Evolutionary conservation across 2,329 filamentous ascomycete genomes (phyloP).

Genomic region (Chaetomium globosum): DNA sequence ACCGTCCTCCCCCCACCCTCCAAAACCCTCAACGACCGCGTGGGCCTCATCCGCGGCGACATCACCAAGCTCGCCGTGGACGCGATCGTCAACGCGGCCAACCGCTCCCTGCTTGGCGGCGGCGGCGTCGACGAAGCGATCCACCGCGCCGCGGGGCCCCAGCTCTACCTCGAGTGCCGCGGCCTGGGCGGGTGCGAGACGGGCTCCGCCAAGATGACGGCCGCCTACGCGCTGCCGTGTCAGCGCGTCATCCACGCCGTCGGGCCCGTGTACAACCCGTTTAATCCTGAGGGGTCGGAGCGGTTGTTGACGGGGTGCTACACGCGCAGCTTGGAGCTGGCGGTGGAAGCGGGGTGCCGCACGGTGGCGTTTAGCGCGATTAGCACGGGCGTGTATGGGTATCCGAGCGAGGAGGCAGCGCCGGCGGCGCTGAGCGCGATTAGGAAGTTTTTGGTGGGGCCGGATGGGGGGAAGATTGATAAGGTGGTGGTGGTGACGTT

Average conservation of each 20-base stretch:
- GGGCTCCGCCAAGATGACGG: slow-evolving; percentile 80
- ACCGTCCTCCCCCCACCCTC: slow-evolving; percentile 42
- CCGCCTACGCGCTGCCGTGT: slow-evolving; percentile 74
- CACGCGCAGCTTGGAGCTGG: slow-evolving; percentile 69
- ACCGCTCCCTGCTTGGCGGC: slow-evolving; percentile 74
- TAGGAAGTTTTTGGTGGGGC: slow-evolving; percentile 55
- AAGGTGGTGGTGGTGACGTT: slow-evolving; percentile 86
- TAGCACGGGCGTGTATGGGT: slow-evolving; percentile 89
- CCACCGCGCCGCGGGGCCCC: slow-evolving; percentile 75
- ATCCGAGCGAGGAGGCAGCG: slow-evolving; percentile 74
- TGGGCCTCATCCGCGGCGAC: slow-evolving; percentile 72
- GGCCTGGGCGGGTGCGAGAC: slow-evolving; percentile 71
- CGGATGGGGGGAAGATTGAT: slow-evolving; percentile 58
- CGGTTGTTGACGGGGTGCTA: slow-evolving; percentile 67
- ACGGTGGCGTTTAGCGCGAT: slow-evolving; percentile 82
- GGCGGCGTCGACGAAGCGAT: slow-evolving; percentile 92
- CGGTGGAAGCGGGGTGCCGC: slow-evolving; percentile 64
- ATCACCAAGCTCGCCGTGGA: slow-evolving; percentile 79
- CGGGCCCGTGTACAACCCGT: slow-evolving; percentile 71
- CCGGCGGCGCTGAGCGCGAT: slow-evolving; percentile 66
- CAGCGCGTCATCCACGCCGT: slow-evolving; percentile 86
- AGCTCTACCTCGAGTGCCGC: slow-evolving; percentile 71
- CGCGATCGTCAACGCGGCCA: slow-evolving; percentile 93
- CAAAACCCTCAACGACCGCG: slow-evolving; percentile 66
- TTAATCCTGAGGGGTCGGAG: slow-evolving; percentile 48